These are phyloP conservation scores for Lecanicillium sp. DNA, from an alignment of 2,329 filamentous ascomycete species.

Conservation along the genomic window DNA sequence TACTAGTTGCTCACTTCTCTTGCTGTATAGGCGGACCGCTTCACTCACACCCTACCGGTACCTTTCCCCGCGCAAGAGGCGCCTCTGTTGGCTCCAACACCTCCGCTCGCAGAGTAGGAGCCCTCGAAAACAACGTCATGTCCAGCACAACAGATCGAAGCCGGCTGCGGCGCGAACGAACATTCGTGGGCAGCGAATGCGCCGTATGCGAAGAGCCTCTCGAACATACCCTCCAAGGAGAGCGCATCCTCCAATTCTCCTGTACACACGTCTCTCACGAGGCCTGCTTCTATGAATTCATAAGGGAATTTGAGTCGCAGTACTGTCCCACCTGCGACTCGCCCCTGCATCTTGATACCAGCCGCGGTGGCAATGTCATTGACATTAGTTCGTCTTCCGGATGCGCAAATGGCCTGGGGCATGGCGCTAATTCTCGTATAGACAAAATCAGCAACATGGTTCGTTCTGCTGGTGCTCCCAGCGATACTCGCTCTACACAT, in stretches of 20 bases:
- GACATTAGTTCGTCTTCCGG: conserved; percentile 63
- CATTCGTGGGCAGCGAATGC: conserved; percentile 91
- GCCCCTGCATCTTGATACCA: conserved; percentile 85
- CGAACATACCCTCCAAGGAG: conserved; percentile 89
- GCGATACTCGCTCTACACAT: conserved; percentile 51
- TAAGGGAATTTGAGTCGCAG: conserved; percentile 88
- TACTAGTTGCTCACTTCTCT: neutral
- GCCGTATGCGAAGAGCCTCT: conserved; percentile 94
- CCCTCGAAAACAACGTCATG: conserved; percentile 38
- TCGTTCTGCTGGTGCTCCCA: conserved; percentile 66
- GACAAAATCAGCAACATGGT: conserved; percentile 95
- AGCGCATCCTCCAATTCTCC: conserved; percentile 91
- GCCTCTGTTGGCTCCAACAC: conserved; percentile 27
- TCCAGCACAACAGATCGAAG: conserved; percentile 58
- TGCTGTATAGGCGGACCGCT: conserved; percentile 2
- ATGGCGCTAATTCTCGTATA: conserved; percentile 35
- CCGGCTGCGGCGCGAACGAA: conserved; percentile 79
- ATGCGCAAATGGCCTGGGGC: conserved; percentile 18
- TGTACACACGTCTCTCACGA: conserved; percentile 97
- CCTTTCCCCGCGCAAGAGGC: conserved; percentile 21
- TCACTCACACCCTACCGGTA: conserved; percentile 18
- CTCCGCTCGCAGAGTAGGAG: conserved; percentile 31
- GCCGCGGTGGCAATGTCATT: conserved; percentile 84
- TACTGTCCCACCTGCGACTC: conserved; percentile 93
- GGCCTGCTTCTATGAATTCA: conserved; percentile 98